Percentiles rank a stretch among this genome's conserved stretches.
phyloP scores from a whole-genome alignment of 1,284 basidiomycete species.

The Quambalaria eucalypti region DNA sequence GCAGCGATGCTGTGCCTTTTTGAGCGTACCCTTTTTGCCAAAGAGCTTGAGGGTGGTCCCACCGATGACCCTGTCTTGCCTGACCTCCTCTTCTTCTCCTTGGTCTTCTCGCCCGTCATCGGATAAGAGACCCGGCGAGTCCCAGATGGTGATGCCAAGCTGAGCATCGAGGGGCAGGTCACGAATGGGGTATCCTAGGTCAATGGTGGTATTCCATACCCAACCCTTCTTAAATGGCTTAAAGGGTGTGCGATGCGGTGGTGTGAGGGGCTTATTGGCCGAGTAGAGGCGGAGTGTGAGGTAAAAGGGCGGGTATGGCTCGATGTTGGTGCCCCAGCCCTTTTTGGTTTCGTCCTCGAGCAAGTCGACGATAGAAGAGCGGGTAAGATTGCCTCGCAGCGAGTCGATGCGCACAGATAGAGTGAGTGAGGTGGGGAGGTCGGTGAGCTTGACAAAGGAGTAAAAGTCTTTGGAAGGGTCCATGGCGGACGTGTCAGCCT shows the following conservation, averaged over 20 bases:
- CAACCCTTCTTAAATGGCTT: slow-evolving; percentile 66
- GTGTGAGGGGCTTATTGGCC: slow-evolving; percentile 83
- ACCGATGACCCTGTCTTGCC: slow-evolving; percentile 62
- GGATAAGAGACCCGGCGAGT: slow-evolving; percentile 52
- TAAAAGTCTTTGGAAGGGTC: slow-evolving; percentile 24
- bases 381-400: slow-evolving; percentile 28
- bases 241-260: slow-evolving; percentile 81
- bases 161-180: slow-evolving; percentile 80
- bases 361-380: slow-evolving; percentile 15
- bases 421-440: slow-evolving; percentile 8
- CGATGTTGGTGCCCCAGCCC: slow-evolving; percentile 23
- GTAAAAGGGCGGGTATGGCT: slow-evolving; percentile 70
- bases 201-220: slow-evolving; percentile 3
- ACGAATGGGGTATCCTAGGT: slow-evolving; percentile 55
- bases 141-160: slow-evolving; percentile 86
- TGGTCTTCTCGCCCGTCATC: slow-evolving; percentile 42
- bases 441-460: slow-evolving; percentile 36
- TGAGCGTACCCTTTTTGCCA: slow-evolving; percentile 80
- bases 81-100: slow-evolving; percentile 48
- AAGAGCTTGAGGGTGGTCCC: slow-evolving; percentile 83
- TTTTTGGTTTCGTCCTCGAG: slow-evolving; percentile 17
- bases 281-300: slow-evolving; percentile 82
- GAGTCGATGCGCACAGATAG: slow-evolving; percentile 10
- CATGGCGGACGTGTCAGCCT: too few relatives aligned
- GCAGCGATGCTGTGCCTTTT: slow-evolving; percentile 66